Evolutionary conservation across 192 early-diverging fungal species (phyloP), one percentile per base, ranked within the genome.

Genomic region (Haplosporangium gracile): DNA sequence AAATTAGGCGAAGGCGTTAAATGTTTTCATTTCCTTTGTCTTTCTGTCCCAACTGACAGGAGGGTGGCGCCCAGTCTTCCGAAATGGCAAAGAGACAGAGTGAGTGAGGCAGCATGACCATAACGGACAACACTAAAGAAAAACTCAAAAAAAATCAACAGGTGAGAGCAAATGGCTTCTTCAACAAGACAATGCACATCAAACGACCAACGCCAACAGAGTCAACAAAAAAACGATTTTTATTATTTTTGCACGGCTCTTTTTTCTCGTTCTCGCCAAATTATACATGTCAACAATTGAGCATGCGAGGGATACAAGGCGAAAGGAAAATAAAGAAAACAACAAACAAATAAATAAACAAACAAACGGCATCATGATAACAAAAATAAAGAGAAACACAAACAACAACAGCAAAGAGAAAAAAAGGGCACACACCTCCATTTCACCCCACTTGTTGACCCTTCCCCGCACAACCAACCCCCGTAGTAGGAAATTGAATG

Each of bases 281-380:
- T 20, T 49, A 49, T 16, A 49, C 47, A 49, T 49, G 47, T 49
- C 29, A 32, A 32, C 60, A 63, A 29, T 32, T 63, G 26, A 63
- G 60, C 60, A 29, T 63, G 60, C 26, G 26, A 63, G 43, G 43
- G 10, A 11, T 9, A 10, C 43, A 45, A 45, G 43, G 29, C 10
- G 7, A 13, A 26, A 63, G 60, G n/a, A 29, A 29, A 63, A 26
- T n/a, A 26, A 63, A 63, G 11, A 63, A 32, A 29, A 29, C n/a
- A 26, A 63, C n/a, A 26, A 63, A 63, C 57, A 63, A 49, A 49
- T 16, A 49, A 49, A 49, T 5, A 49, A 49, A 29, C 60, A 63
- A 63, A 63, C 29, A 63, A 63, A 63, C 26, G 11, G 60, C 60
- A 63, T 63, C 60, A 63, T 63, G 60, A 63, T 63, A 63, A 63